phyloP scores from a whole-genome alignment of 441 rosid species.

The Gossypium gossypioides region DNA sequence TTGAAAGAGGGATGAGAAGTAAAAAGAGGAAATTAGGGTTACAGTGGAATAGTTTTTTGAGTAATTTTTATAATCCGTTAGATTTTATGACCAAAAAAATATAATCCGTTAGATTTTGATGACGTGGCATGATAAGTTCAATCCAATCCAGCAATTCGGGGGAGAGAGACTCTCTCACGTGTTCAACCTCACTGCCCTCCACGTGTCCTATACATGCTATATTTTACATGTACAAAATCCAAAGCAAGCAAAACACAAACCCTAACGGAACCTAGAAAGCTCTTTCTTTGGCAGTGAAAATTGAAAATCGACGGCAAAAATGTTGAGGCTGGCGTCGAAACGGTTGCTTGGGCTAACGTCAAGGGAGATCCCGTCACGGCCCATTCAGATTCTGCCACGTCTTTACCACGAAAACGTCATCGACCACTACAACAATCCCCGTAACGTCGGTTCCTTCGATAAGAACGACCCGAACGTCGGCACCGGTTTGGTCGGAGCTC shows the following conservation, averaged over 20 bases:
- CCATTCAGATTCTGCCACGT: constrained; percentile 29
- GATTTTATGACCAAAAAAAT: neutral
- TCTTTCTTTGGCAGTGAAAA: neutral
- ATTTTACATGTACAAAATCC: neutral
- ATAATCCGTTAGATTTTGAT: neutral
- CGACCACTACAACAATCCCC: constrained; percentile 84
- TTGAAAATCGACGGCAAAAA: constrained; percentile 10
- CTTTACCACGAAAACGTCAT: constrained; percentile 77
- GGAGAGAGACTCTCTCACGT: neutral
- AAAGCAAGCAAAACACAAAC: neutral
- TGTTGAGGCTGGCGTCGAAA: constrained; percentile 37
- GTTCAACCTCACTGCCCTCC: neutral
- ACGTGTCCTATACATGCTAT: neutral
- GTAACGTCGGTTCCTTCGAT: constrained; percentile 85
- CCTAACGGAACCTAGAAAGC: neutral
- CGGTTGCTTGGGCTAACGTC: constrained; percentile 32
- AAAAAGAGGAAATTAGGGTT: too few species aligned
- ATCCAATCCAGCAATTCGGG: neutral
- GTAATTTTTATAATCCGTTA: neutral
- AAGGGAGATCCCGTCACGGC: constrained; percentile 24
- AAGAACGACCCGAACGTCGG: constrained; percentile 74
- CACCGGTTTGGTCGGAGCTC: constrained; percentile 90
- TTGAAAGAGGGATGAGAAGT: too few species aligned
- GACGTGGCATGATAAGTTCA: neutral
- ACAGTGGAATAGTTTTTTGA: too few species aligned